These are phyloP conservation scores for Sarocladium oryzae DNA, from an alignment of 2,329 filamentous ascomycete genomes.

Conservation along the genomic window DNA sequence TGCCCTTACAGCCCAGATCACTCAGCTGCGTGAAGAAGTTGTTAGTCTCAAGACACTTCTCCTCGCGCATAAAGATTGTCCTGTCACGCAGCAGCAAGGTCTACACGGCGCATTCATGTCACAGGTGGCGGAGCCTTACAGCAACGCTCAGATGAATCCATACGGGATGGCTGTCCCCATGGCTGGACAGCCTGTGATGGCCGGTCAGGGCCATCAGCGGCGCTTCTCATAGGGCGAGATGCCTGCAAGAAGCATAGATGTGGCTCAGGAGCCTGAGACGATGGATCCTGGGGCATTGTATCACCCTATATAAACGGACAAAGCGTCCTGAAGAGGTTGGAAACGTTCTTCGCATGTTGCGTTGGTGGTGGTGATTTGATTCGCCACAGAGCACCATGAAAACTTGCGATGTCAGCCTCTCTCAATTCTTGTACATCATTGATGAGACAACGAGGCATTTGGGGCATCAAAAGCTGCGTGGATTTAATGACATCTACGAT, in stretches of 20 bases:
- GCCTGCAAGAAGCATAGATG: neutral
- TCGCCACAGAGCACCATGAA: neutral
- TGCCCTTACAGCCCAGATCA: slow-evolving; percentile 73
- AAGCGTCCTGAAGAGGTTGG: neutral
- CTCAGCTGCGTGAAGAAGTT: slow-evolving; percentile 81
- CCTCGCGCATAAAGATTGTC: slow-evolving; percentile 92
- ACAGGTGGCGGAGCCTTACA: slow-evolving; percentile 47
- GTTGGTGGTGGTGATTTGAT: neutral
- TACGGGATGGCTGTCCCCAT: slow-evolving; percentile 50
- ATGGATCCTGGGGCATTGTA: neutral
- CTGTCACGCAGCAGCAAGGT: slow-evolving; percentile 76
- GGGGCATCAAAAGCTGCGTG: neutral
- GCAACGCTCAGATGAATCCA: slow-evolving; percentile 50
- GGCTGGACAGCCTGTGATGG: slow-evolving; percentile 47
- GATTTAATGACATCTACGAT: neutral
- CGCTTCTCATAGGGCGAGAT: slow-evolving; percentile 45
- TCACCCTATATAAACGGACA: neutral
- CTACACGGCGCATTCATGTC: slow-evolving; percentile 54
- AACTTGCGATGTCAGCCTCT: neutral
- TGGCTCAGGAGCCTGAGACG: neutral
- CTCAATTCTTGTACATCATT: slow-evolving; percentile 9
- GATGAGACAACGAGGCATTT: neutral
- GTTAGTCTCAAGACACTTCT: slow-evolving; percentile 91
- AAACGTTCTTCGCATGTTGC: neutral
- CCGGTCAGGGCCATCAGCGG: slow-evolving; percentile 47